Conservation (phyloP, 495 filamentous ascomycete genomes). For the Podospora bellae-mahoneyi region DNA sequence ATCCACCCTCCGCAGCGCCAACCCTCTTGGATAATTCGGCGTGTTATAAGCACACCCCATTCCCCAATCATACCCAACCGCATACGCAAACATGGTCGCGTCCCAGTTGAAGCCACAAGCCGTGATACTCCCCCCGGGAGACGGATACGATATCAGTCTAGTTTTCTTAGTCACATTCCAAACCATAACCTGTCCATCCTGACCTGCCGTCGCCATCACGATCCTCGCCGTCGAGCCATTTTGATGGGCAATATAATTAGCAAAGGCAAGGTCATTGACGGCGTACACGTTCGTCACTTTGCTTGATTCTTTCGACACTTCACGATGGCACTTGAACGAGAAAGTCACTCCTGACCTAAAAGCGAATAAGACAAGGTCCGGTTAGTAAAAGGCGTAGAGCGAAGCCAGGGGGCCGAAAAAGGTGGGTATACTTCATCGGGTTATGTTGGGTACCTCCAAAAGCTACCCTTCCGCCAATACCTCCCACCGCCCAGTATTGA, state of each 20-base stretch:
- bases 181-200: slow-evolving; percentile 85
- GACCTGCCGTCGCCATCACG: slow-evolving; percentile 86
- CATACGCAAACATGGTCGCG: slow-evolving; percentile 84
- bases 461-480: slow-evolving; percentile 84
- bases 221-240: slow-evolving; percentile 51
- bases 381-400: background rate
- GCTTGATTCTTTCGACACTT: slow-evolving; percentile 54
- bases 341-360: slow-evolving; percentile 49
- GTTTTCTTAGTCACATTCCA: slow-evolving; percentile 90
- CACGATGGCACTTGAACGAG: slow-evolving; percentile 90
- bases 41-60: slow-evolving; percentile 78
- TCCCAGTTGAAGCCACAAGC: slow-evolving; percentile 71
- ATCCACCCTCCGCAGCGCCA: slow-evolving; percentile 78
- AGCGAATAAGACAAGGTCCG: background rate
- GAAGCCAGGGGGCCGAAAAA: background rate
- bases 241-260: slow-evolving; percentile 39
- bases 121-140: slow-evolving; percentile 75
- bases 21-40: slow-evolving; percentile 67
- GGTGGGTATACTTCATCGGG: slow-evolving; percentile 60
- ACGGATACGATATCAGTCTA: slow-evolving; percentile 82
- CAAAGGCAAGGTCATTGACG: slow-evolving; percentile 87
- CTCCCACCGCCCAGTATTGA: slow-evolving; percentile 78
- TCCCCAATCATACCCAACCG: slow-evolving; percentile 92
- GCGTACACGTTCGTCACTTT: slow-evolving; percentile 70
- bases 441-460: slow-evolving; percentile 89